Evolutionary conservation across 768 basidiomycete species (phyloP).

Genomic region (Dioszegia aurantiaca): DNA sequence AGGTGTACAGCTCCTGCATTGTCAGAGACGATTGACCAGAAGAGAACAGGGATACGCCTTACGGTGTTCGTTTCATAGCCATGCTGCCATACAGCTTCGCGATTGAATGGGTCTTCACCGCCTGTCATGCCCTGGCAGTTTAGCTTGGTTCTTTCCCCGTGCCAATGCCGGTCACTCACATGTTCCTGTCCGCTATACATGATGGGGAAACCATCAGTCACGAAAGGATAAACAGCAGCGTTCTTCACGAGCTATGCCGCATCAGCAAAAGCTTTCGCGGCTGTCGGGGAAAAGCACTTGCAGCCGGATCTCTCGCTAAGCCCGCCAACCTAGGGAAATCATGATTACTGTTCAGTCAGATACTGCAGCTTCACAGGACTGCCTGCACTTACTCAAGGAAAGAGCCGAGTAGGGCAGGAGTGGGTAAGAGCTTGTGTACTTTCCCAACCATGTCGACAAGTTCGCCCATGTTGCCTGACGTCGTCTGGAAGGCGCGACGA

Average conservation of each 20-base stretch:
- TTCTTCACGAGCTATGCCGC: slow-evolving; percentile 44
- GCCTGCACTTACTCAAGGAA: slow-evolving; percentile 49
- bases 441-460: slow-evolving; percentile 42
- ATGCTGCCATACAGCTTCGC: slow-evolving; percentile 48
- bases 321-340: slow-evolving; percentile 47
- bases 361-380: neutral
- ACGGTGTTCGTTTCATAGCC: slow-evolving; percentile 30
- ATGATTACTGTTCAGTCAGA: slow-evolving; percentile 40
- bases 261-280: neutral
- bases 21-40: neutral
- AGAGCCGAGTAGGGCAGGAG: slow-evolving; percentile 46
- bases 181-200: slow-evolving; percentile 49
- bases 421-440: slow-evolving; percentile 40
- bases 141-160: no score
- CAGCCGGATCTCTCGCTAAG: slow-evolving; percentile 30
- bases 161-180: no score
- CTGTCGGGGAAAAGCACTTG: slow-evolving; percentile 17
- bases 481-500: slow-evolving; percentile 43
- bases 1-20: slow-evolving; percentile 16
- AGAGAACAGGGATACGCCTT: slow-evolving; percentile 3
- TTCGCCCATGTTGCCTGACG: slow-evolving; percentile 27
- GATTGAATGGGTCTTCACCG: slow-evolving; percentile 49
- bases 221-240: slow-evolving; percentile 51
- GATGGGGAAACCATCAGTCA: slow-evolving; percentile 52
- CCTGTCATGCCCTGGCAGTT: slow-evolving; percentile 43